phyloP scores from a whole-genome alignment of 495 filamentous ascomycete species.

The Pseudoneurospora amorphoporcata region DNA sequence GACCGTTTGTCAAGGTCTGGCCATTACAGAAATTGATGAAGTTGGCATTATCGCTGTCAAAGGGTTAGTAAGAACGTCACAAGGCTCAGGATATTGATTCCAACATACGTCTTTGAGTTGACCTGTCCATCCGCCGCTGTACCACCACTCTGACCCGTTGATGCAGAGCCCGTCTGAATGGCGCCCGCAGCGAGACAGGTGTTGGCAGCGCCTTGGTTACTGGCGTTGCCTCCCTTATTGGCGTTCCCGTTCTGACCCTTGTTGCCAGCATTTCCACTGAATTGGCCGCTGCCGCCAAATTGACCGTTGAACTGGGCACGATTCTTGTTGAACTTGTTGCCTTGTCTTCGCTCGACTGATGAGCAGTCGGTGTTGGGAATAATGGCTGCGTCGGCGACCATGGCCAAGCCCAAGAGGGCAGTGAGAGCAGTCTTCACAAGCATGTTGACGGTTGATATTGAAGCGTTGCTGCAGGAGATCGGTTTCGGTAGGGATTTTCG shows the following conservation, averaged over 20 bases:
- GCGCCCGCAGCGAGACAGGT: slow-evolving; percentile 34
- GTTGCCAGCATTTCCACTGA: slow-evolving; percentile 8
- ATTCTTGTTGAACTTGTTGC: slow-evolving; percentile 9
- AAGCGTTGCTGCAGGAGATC: not conserved
- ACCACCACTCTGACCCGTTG: slow-evolving; percentile 20
- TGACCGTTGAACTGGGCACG: slow-evolving; percentile 8
- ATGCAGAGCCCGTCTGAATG: slow-evolving; percentile 40
- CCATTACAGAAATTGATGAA: slow-evolving; percentile 64
- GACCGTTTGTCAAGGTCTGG: slow-evolving; percentile 58
- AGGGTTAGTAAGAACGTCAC: not conserved
- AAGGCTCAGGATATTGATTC: not conserved
- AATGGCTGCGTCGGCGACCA: slow-evolving; percentile 30
- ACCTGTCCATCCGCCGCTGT: slow-evolving; percentile 38
- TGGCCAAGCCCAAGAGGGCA: slow-evolving; percentile 32
- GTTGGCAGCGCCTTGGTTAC: slow-evolving; percentile 12
- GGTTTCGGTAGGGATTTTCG: slow-evolving; percentile 2
- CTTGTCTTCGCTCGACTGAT: slow-evolving; percentile 7
- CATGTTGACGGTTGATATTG: slow-evolving; percentile 27
- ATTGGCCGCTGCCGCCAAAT: slow-evolving; percentile 5
- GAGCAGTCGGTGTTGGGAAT: slow-evolving; percentile 22
- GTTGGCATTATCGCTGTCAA: slow-evolving; percentile 40
- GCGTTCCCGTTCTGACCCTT: slow-evolving; percentile 13
- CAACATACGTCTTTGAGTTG: slow-evolving; percentile 43
- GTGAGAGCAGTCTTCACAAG: slow-evolving; percentile 35
- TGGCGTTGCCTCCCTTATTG: slow-evolving; percentile 13